Base-by-base conservation (phyloP, 202 grass and related monocot genomes). In the Elaeis oleifera region DNA sequence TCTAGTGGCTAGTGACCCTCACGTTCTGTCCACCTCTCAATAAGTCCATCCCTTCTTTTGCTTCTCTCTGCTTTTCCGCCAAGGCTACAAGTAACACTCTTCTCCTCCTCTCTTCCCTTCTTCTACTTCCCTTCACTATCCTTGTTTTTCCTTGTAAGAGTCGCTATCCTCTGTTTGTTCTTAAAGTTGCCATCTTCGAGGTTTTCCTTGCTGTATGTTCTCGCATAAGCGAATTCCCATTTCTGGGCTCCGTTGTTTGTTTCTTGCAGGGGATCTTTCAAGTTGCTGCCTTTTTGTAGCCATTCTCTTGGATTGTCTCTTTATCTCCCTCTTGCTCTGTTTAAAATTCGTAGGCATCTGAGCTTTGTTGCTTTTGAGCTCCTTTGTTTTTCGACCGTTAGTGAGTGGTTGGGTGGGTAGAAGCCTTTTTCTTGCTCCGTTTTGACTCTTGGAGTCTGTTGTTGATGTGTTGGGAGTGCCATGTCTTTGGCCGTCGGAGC, bases 401-500 rank as follows among this genome's bases (percentile, higher is more conserved):
- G 54, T 49, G 6, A 14, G 29, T 5, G 18, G 50, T 20, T 31
- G 16, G 29, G 51, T 67, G 64, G 64, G 13, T 19, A 51, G 25
- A 18, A 31, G 28, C 63, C 65, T 50, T 25, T 51, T 8, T 31
- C 23, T 52, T 7, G 4, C 49, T 16, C 29, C 20, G 32, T 54
- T 16, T 18, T 24, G 14, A 11, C 32, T 20, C 36, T 76, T 22
- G 61, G 64, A 39, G 32, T 50, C 25, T 32, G 63, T 5, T 65
- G 63, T 51, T 28, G 48, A 67, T 70, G 78, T 57, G n/a, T 20
- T 76, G 61, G 63, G 59, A 58, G 49, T 59, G 61, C 51, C 27
- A 96, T 96, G 87, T 88, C 90, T 24, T 84, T 84, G 65, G 90
- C 79, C 56, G 80, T 90, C 26, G 84, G 80, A 74, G 67, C 84